Percentiles rank a stretch among this genome's conserved stretches.
phyloP scores from a whole-genome alignment of 2,329 filamentous ascomycete species.

The Samsoniella hepiali region DNA sequence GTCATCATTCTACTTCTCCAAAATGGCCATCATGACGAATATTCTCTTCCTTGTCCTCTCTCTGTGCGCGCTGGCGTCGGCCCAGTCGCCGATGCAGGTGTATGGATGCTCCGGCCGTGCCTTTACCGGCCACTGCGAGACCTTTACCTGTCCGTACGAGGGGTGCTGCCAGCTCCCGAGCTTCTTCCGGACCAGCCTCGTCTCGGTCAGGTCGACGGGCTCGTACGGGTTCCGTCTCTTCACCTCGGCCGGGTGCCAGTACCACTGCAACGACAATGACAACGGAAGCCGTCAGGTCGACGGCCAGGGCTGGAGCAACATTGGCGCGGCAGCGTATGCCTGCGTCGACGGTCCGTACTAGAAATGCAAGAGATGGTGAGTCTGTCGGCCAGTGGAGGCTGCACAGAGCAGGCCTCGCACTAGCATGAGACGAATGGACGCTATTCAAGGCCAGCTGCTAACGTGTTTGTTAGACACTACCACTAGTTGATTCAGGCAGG shows the following conservation, averaged over 20 bases:
- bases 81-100: neutral
- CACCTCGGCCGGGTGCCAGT: constrained; percentile 4
- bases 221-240: constrained; percentile 12
- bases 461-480: too few species aligned
- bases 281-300: constrained; percentile 5
- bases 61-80: neutral
- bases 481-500: too few species aligned
- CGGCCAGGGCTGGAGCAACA: constrained; percentile 13
- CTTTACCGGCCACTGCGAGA: constrained; percentile 12
- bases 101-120: constrained; percentile 6
- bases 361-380: too few species aligned
- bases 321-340: constrained; percentile 13
- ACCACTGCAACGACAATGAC: constrained; percentile 16
- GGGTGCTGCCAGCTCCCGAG: constrained; percentile 13
- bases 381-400: too few species aligned
- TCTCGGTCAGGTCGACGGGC: constrained; percentile 15
- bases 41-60: constrained; percentile 3
- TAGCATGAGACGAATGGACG: too few species aligned
- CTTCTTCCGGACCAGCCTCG: constrained; percentile 14
- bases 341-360: constrained; percentile 14
- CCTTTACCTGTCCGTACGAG: constrained; percentile 3
- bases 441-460: too few species aligned
- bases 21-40: neutral
- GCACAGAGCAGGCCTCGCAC: too few species aligned
- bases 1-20: neutral